Conservation (phyloP, 2,329 filamentous ascomycete species). For the Aspergillus sojae region DNA sequence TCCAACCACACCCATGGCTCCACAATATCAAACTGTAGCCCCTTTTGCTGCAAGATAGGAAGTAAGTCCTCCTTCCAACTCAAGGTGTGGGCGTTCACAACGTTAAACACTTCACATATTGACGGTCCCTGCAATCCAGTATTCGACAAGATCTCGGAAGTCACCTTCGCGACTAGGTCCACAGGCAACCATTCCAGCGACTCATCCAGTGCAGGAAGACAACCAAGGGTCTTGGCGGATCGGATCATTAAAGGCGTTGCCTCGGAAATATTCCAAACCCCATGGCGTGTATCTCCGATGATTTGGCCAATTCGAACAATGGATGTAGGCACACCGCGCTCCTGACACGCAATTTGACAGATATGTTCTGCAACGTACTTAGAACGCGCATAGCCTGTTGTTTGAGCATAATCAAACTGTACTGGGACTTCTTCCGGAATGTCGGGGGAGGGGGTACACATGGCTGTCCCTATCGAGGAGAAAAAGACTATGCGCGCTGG, state of each 20-base stretch:
- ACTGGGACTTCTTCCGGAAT: constrained; percentile 9
- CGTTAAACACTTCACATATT: too few relatives aligned
- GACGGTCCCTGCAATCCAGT: too few relatives aligned
- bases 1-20: too few relatives aligned
- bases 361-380: constrained; percentile 40
- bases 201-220: too few relatives aligned
- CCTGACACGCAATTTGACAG: constrained; percentile 21
- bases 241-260: constrained; percentile 14
- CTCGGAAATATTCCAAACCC: constrained; percentile 20
- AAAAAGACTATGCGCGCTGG: not conserved
- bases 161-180: too few relatives aligned
- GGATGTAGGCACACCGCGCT: constrained; percentile 14
- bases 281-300: constrained; percentile 29
- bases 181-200: too few relatives aligned
- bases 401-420: constrained; percentile 17
- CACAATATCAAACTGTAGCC: too few relatives aligned
- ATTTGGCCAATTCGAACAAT: constrained; percentile 40
- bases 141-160: too few relatives aligned
- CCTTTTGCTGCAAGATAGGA: too few relatives aligned
- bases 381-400: constrained; percentile 37
- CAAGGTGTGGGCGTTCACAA: too few relatives aligned
- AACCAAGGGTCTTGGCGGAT: not conserved
- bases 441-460: not conserved
- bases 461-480: constrained; percentile 6
- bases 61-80: too few relatives aligned